Percentiles rank a stretch among this genome's conserved stretches.
phyloP scores from a whole-genome alignment of 768 basidiomycete species.

The Sarcodon aspratus region DNA sequence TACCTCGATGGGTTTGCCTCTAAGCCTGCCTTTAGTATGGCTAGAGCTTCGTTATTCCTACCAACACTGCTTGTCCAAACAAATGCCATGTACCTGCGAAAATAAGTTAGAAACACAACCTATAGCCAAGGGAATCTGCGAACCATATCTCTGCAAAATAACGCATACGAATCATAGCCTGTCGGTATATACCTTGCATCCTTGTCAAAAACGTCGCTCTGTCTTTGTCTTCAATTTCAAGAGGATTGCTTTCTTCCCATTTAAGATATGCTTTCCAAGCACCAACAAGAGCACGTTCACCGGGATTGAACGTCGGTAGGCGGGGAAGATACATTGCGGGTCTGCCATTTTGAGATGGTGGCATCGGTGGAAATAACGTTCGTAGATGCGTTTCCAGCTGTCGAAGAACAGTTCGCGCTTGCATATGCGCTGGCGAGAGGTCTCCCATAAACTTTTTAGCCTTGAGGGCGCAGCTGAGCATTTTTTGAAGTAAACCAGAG shows the following conservation, averaged over 20 bases:
- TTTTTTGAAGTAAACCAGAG: neutral
- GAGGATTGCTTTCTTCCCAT: conserved; percentile 91
- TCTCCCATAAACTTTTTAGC: conserved; percentile 96
- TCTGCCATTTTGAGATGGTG: conserved; percentile 28
- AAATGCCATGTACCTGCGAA: conserved; percentile 82
- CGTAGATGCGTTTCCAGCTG: conserved; percentile 64
- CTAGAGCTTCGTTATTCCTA: conserved; percentile 66
- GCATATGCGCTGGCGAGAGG: conserved; percentile 89
- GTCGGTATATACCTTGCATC: conserved; percentile 75
- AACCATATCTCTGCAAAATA: conserved; percentile 95
- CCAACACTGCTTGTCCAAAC: conserved; percentile 67
- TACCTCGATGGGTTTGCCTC: conserved; percentile 81
- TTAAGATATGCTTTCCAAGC: conserved; percentile 90
- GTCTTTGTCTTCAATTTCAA: conserved; percentile 85
- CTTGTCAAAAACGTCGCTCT: conserved; percentile 51
- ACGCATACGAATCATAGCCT: conserved; percentile 85
- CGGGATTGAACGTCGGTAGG: conserved; percentile 58
- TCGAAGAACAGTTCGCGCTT: conserved; percentile 80
- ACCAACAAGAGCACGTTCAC: conserved; percentile 66
- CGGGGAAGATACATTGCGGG: conserved; percentile 50
- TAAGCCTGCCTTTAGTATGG: conserved; percentile 74
- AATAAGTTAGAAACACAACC: neutral
- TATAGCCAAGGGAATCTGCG: conserved; percentile 8
- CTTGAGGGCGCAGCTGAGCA: conserved; percentile 19
- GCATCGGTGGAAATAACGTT: conserved; percentile 42